Evolutionary conservation across 129 eudicot species (phyloP).

Genomic region (Lonicera japonica): DNA sequence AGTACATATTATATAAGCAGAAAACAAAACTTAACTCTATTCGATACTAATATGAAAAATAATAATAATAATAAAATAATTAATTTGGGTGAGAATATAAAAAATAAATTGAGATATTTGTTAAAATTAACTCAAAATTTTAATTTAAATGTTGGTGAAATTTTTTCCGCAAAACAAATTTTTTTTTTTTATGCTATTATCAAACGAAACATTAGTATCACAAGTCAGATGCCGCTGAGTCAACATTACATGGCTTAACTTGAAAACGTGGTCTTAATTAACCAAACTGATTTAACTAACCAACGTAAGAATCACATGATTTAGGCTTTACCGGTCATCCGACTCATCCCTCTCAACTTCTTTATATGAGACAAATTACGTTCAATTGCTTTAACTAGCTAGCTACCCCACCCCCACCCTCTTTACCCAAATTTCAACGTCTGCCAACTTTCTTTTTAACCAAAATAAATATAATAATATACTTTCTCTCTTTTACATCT

Average conservation of each 20-base stretch:
- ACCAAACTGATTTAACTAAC: background rate
- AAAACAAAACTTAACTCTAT: background rate
- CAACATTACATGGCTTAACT: conserved; percentile 32
- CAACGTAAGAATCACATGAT: background rate
- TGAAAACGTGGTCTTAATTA: conserved; percentile 1
- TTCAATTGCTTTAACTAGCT: background rate
- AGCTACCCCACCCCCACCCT: background rate
- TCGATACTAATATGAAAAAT: too few species aligned
- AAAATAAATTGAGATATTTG: too few species aligned
- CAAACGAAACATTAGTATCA: background rate
- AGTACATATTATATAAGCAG: background rate
- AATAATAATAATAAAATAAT: too few species aligned
- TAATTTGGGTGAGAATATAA: too few species aligned
- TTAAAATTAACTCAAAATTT: too few species aligned
- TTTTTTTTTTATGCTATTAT: background rate
- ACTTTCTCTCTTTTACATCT: too few species aligned
- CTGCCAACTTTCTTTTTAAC: conserved; percentile 6
- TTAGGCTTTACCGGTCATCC: background rate
- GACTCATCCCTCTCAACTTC: too few species aligned
- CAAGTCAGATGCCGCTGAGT: conserved; percentile 35
- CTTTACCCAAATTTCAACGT: background rate
- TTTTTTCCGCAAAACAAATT: too few species aligned
- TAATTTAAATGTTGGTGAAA: too few species aligned
- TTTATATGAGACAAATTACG: background rate
- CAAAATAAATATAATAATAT: background rate